Conservation (phyloP, 805 yeast species). For the Candida tallmaniae region DNA sequence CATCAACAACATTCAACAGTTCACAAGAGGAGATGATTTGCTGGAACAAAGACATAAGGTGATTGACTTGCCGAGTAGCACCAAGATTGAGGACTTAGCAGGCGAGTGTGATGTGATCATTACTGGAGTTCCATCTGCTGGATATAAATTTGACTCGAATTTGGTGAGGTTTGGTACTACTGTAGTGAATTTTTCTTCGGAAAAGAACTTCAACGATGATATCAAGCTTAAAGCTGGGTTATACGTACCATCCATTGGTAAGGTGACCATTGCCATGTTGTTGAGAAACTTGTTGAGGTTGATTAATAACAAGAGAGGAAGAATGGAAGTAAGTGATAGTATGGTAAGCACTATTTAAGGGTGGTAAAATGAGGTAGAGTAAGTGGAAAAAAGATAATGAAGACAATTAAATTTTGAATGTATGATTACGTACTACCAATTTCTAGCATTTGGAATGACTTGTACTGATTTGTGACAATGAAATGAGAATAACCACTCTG, state of each 20-base stretch:
- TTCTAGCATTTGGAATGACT: too few relatives aligned
- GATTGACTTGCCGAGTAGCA: constrained; percentile 41
- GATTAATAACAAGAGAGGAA: constrained; percentile 51
- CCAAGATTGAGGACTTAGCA: constrained; percentile 60
- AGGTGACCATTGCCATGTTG: constrained; percentile 93
- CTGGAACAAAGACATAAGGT: constrained; percentile 80
- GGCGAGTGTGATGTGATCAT: constrained; percentile 82
- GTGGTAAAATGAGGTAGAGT: too few relatives aligned
- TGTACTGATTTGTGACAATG: too few relatives aligned
- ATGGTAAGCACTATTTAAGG: too few relatives aligned
- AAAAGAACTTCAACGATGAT: constrained; percentile 78
- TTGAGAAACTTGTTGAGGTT: constrained; percentile 83
- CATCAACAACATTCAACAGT: constrained; percentile 79
- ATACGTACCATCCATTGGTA: constrained; percentile 94
- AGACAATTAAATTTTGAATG: too few relatives aligned
- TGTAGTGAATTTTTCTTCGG: constrained; percentile 84
- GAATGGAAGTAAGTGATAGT: too few relatives aligned
- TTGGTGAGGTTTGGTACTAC: constrained; percentile 83
- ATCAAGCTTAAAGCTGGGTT: constrained; percentile 84
- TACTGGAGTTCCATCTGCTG: constrained; percentile 88
- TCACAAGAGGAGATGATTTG: constrained; percentile 91
- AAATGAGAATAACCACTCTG: too few relatives aligned
- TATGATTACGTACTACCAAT: too few relatives aligned
- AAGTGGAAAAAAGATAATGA: too few relatives aligned
- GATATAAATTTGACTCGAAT: constrained; percentile 82